These are phyloP conservation scores for Avena sativa DNA, from an alignment of 176 grass and related monocot genomes.

Conservation along the genomic window DNA sequence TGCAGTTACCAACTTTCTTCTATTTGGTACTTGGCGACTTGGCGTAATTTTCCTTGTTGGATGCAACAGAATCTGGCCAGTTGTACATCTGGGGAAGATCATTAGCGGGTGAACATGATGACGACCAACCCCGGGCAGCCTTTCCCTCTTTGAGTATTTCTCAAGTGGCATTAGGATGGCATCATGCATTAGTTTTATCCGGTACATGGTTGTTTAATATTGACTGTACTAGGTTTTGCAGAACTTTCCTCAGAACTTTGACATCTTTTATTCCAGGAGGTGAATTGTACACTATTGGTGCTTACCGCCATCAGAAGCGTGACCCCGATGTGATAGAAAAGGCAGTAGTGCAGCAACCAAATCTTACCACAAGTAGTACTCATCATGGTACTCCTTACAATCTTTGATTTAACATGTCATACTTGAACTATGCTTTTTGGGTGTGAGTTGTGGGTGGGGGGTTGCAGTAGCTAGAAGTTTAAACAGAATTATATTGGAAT, in stretches of 20 bases:
- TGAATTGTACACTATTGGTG: conserved; percentile 81
- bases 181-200: conserved; percentile 81
- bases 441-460: neutral
- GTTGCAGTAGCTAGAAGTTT: neutral
- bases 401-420: conserved; percentile 4
- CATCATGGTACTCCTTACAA: conserved; percentile 47
- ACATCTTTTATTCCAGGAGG: conserved; percentile 47
- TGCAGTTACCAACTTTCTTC: conserved; percentile 23
- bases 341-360: conserved; percentile 25
- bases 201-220: conserved; percentile 56
- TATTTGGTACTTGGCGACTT: conserved; percentile 26
- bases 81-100: conserved; percentile 90
- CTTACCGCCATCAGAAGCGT: conserved; percentile 64
- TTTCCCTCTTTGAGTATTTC: conserved; percentile 55
- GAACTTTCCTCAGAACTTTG: conserved; percentile 28
- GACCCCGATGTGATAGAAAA: conserved; percentile 30
- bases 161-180: conserved; percentile 94
- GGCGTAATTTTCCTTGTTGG: conserved; percentile 32
- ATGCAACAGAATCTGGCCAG: conserved; percentile 61
- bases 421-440: neutral
- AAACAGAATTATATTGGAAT: neutral
- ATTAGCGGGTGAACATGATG: conserved; percentile 58
- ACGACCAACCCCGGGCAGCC: conserved; percentile 55
- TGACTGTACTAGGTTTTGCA: neutral
- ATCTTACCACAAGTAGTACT: conserved; percentile 36